phyloP scores from a whole-genome alignment of 2,329 filamentous ascomycete genomes.

The Penicillium brevicompactum region DNA sequence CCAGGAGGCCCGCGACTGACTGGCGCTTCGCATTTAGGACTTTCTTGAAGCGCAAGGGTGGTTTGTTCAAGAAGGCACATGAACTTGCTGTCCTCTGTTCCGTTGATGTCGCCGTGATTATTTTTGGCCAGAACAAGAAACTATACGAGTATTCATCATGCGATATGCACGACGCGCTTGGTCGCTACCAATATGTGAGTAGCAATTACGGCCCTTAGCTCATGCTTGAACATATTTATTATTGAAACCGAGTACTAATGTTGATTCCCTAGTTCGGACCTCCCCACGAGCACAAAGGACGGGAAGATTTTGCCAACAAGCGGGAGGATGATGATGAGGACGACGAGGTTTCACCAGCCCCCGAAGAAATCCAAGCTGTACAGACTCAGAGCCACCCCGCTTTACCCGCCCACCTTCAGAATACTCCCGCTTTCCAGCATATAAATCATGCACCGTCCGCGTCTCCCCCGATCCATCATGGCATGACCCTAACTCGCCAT shows the following conservation, averaged over 20 bases:
- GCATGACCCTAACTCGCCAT: constrained; percentile 70
- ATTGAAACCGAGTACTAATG: constrained; percentile 3
- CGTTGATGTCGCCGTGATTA: constrained; percentile 97
- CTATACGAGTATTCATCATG: constrained; percentile 95
- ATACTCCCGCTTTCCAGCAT: constrained; percentile 71
- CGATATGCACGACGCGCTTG: constrained; percentile 89
- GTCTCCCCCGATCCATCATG: constrained; percentile 84
- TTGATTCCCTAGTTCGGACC: constrained; percentile 71
- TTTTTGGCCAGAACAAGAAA: constrained; percentile 99
- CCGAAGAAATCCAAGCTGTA: constrained; percentile 61
- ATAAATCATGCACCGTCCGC: constrained; percentile 83
- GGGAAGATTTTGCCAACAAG: constrained; percentile 84
- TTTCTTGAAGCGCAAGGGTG: constrained; percentile 97
- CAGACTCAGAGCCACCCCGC: constrained; percentile 54
- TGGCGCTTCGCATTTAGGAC: constrained; percentile 61
- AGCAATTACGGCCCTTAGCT: not conserved
- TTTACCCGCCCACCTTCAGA: constrained; percentile 71
- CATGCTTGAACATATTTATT: not conserved
- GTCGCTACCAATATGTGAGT: constrained; percentile 87
- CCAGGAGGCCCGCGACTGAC: constrained; percentile 2
- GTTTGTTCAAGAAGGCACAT: constrained; percentile 98
- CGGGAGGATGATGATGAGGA: constrained; percentile 76
- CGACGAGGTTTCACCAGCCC: constrained; percentile 71
- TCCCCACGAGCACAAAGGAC: constrained; percentile 95
- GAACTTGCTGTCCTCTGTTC: constrained; percentile 97